Base-by-base conservation (phyloP, 768 basidiomycete species). In the Thelephora ganbajun region DNA sequence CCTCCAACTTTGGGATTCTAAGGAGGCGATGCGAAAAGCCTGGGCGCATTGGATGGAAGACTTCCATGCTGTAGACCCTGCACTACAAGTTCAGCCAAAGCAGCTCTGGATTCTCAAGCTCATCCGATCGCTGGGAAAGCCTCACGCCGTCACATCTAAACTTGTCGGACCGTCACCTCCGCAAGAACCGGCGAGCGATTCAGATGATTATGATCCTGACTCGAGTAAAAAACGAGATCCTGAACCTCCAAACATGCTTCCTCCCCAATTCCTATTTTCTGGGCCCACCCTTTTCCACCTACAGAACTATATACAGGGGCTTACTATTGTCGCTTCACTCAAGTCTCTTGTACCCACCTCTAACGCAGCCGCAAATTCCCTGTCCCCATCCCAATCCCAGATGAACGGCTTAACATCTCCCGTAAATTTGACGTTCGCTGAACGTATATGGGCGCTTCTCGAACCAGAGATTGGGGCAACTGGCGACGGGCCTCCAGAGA, bases 221-320 rank as follows among this genome's bases (percentile, higher is more conserved):
- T 9, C 26, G 26, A 30, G 9, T 30, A n/a, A n/a, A n/a, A n/a
- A n/a, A n/a, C 26, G 26, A 30, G 4, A 4, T 30, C 41, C 50
- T 1, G 34, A 35, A 46, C 41, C 47, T 47, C 48, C 52, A 6
- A 80, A 83, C 50, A 49, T 52, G 18, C 66, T 86, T 13, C 83
- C 84, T 1, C 80, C 82, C 0, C 74, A 77, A 33, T 73, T 85
- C 51, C 74, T 84, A 54, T 77, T 85, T 57, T 68, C 68, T 1
- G 56, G 66, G 4, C 76, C 77, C 1, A 59, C 67, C 5, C 65
- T 85, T 0, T 57, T 80, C 37, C 72, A 70, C 56, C 54, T 76
- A 11, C 83, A 87, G 59, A 83, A 87, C 53, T 72, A 75, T 53
- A 60, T 85, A 5, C 83, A 87, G 57, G 83, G 82, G 3, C 67